Conservation (phyloP, 2,329 filamentous ascomycete genomes). For the Apiospora koreana region DNA sequence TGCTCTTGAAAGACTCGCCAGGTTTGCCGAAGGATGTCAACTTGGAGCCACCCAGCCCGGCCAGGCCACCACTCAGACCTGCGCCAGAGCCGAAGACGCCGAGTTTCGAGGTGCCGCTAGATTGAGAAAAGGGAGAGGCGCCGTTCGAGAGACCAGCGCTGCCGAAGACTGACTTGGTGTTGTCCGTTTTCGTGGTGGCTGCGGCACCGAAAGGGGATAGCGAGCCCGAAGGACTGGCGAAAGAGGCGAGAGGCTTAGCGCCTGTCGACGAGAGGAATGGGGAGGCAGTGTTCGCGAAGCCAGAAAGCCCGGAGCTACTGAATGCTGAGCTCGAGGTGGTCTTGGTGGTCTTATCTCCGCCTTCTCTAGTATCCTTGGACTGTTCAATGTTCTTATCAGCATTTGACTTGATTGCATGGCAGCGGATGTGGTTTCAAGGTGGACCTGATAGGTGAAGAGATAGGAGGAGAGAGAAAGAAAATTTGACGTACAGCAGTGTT, state of each 20-base stretch:
- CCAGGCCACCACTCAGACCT: slow-evolving; percentile 33
- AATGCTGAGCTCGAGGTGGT: slow-evolving; percentile 63
- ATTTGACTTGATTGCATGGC: neutral
- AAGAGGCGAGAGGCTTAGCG: slow-evolving; percentile 36
- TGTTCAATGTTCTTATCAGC: slow-evolving; percentile 23
- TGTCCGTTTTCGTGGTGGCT: slow-evolving; percentile 36
- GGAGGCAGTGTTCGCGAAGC: slow-evolving; percentile 66
- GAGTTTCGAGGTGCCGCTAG: slow-evolving; percentile 26
- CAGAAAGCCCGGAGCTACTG: slow-evolving; percentile 55
- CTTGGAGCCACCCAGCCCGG: slow-evolving; percentile 43
- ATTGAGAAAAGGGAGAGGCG: slow-evolving; percentile 30
- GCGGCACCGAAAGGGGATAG: slow-evolving; percentile 37
- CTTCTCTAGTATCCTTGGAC: slow-evolving; percentile 14
- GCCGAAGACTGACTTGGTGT: slow-evolving; percentile 51
- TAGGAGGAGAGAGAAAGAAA: neutral
- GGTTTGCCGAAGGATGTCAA: slow-evolving; percentile 72
- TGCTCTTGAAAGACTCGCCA: slow-evolving; percentile 51
- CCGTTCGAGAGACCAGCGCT: slow-evolving; percentile 32
- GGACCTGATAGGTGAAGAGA: neutral
- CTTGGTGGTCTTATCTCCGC: slow-evolving; percentile 17
- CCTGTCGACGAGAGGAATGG: slow-evolving; percentile 29
- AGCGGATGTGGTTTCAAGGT: slow-evolving; percentile 12
- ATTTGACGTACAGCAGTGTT: slow-evolving; percentile 33
- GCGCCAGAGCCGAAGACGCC: slow-evolving; percentile 52
- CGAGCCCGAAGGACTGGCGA: slow-evolving; percentile 49